Evolutionary conservation across 1,284 basidiomycete species (phyloP), one percentile per base, ranked within the genome.

Genomic region (Mixia osmundae): DNA sequence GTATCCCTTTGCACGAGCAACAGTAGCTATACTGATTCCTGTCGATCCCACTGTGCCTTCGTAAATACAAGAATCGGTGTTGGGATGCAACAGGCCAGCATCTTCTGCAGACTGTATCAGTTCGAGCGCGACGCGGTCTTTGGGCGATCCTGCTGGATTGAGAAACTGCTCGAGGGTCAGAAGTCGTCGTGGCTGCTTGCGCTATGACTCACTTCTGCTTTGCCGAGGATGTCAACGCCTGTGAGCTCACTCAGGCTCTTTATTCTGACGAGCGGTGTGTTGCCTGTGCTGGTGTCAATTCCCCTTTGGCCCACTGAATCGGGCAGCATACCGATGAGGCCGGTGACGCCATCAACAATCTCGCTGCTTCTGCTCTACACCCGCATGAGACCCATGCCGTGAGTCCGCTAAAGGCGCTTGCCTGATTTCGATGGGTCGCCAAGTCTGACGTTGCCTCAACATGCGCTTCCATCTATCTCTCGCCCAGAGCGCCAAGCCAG

Each of bases 1-100:
- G 38, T 53, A 53, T 0, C 52, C 59, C 35, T 78, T 74, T 7
- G 89, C 87, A 42, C 69, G 67, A 4, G 83, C 76, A 30, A 91
- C 75, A 1, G 78, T 91, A 0, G 91, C 87, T 32, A 97, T 73
- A 0, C 83, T 91, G 37, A 97, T 97, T 1, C 89, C 91, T 0
- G 91, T 97, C 2, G 80, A 89, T 0, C 91, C 89, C 2, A 91
- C 82, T 0, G 89, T 97, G 0, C 91, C 91, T 56, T 99, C 91
- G 43, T 95, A 97, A 32, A 99, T 83, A 11, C 83, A 72, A 0
- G 79, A 91, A 2, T 78, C 76, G 0, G 82, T 85, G 46, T 87
- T 57, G 0, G 89, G 91, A 45, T 72, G 66, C 1, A 99, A 59
- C 5, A 83, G 60, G 0, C 83, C 83, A 45, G 69, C 63, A 11